These are phyloP conservation scores for Microbotryum violaceum DNA, from an alignment of 1,284 basidiomycete genomes.

Conservation along the genomic window DNA sequence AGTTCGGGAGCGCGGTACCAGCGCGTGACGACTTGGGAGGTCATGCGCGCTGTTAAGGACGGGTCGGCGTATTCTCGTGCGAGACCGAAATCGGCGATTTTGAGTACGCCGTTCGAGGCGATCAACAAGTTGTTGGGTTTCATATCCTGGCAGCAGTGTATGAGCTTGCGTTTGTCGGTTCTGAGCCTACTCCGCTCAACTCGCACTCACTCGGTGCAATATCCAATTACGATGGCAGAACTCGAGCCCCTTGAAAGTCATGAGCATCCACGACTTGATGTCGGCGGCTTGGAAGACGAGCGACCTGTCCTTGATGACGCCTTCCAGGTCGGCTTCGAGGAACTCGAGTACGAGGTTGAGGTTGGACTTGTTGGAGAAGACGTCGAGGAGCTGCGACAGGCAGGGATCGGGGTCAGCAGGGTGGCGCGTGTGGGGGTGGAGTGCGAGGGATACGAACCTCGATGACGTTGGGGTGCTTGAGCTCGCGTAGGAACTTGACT, in stretches of 20 bases:
- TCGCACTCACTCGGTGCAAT: constrained; percentile 66
- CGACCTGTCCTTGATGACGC: constrained; percentile 85
- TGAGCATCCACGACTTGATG: constrained; percentile 98
- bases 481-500: constrained; percentile 91
- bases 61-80: constrained; percentile 92
- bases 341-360: constrained; percentile 97
- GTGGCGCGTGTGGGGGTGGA: background rate
- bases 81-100: constrained; percentile 98
- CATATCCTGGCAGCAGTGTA: constrained; percentile 59
- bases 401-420: background rate
- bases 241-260: constrained; percentile 92
- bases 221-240: constrained; percentile 94
- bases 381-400: constrained; percentile 70
- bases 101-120: constrained; percentile 79
- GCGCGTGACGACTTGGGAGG: constrained; percentile 91
- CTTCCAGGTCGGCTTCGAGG: constrained; percentile 93
- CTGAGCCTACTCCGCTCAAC: no score
- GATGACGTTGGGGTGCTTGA: constrained; percentile 92
- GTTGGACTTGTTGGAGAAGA: constrained; percentile 93
- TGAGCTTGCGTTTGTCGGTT: background rate
- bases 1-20: constrained; percentile 98
- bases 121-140: constrained; percentile 99
- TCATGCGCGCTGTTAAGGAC: constrained; percentile 72
- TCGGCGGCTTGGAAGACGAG: constrained; percentile 90
- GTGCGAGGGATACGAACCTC: constrained; percentile 50